phyloP scores from a whole-genome alignment of 306 rosid species.

The Begonia peltatifolia region DNA sequence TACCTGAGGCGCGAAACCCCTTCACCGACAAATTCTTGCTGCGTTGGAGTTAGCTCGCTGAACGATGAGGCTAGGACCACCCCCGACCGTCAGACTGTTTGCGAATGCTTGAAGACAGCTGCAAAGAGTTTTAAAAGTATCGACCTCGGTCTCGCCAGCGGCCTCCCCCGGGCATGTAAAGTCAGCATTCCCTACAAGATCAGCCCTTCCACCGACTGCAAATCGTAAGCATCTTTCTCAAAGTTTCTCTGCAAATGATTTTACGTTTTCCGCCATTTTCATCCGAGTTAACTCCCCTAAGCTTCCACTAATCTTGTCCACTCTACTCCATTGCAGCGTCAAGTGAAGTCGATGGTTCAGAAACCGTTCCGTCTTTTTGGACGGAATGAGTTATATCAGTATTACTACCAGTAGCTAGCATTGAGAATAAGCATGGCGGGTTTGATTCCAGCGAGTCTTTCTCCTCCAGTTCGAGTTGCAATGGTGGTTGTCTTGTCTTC shows the following conservation, averaged over 20 bases:
- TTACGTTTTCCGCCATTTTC: too few relatives aligned
- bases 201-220: slow-evolving; percentile 19
- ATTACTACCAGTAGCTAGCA: background rate
- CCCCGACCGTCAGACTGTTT: slow-evolving; percentile 32
- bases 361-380: background rate
- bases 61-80: slow-evolving; percentile 25
- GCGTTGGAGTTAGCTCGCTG: slow-evolving; percentile 29
- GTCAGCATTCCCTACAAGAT: slow-evolving; percentile 25
- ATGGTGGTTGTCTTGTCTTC: too few relatives aligned
- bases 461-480: too few relatives aligned
- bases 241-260: too few relatives aligned
- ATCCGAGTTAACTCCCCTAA: too few relatives aligned
- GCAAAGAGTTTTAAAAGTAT: slow-evolving; percentile 5
- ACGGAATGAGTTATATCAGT: background rate
- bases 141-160: slow-evolving; percentile 22
- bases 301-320: too few relatives aligned
- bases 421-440: too few relatives aligned
- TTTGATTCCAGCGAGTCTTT: too few relatives aligned
- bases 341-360: background rate
- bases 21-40: slow-evolving; percentile 16
- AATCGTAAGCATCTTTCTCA: slow-evolving; percentile 2
- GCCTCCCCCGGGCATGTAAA: slow-evolving; percentile 21
- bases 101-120: slow-evolving; percentile 39
- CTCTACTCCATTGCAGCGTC: slow-evolving; percentile 2
- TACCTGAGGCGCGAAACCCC: slow-evolving; percentile 16